These are phyloP conservation scores for Isabelozyma gotoi DNA, from an alignment of 805 yeast species.

Conservation along the genomic window DNA sequence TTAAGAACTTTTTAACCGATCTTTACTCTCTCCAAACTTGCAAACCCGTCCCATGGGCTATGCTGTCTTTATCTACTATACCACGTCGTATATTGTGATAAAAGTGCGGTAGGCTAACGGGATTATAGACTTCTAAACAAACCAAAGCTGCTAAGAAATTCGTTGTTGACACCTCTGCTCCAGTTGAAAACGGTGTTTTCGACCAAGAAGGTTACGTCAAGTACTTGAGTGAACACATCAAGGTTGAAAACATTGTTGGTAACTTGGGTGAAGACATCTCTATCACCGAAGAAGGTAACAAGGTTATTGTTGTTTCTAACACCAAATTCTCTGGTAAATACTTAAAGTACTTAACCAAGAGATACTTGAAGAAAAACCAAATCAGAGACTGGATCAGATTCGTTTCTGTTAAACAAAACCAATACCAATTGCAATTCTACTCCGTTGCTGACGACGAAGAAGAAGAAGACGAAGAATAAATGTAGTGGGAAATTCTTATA, in stretches of 20 bases:
- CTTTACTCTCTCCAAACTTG: slow-evolving; percentile 6
- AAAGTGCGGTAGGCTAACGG: slow-evolving; percentile 76
- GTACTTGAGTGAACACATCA: slow-evolving; percentile 98
- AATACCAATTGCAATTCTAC: slow-evolving; percentile 98
- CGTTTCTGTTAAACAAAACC: slow-evolving; percentile 92
- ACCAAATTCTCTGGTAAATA: slow-evolving; percentile 99
- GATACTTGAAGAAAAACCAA: slow-evolving; percentile 99
- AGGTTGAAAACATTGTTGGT: slow-evolving; percentile 95
- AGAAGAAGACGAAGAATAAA: slow-evolving; percentile 86
- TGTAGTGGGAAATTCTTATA: slow-evolving; percentile 13
- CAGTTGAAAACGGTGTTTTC: slow-evolving; percentile 95
- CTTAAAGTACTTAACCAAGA: slow-evolving; percentile 99
- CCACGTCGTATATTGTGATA: slow-evolving; percentile 19
- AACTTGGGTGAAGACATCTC: slow-evolving; percentile 95
- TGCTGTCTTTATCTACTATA: slow-evolving; percentile 43
- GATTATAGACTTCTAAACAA: slow-evolving; percentile 69
- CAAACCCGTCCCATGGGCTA: slow-evolving; percentile 48
- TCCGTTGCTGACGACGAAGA: slow-evolving; percentile 93
- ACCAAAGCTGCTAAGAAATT: slow-evolving; percentile 77
- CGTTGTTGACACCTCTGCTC: slow-evolving; percentile 95
- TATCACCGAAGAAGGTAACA: slow-evolving; percentile 81
- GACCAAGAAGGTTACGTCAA: slow-evolving; percentile 97
- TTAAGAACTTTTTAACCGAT: slow-evolving; percentile 1
- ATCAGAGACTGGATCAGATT: slow-evolving; percentile 99
- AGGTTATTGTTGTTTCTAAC: slow-evolving; percentile 86